Percentiles rank a stretch among this genome's conserved stretches.
These are phyloP conservation scores for Fusarium sulawesiense DNA, from an alignment of 2,329 filamentous ascomycete genomes.

Conservation along the genomic window DNA sequence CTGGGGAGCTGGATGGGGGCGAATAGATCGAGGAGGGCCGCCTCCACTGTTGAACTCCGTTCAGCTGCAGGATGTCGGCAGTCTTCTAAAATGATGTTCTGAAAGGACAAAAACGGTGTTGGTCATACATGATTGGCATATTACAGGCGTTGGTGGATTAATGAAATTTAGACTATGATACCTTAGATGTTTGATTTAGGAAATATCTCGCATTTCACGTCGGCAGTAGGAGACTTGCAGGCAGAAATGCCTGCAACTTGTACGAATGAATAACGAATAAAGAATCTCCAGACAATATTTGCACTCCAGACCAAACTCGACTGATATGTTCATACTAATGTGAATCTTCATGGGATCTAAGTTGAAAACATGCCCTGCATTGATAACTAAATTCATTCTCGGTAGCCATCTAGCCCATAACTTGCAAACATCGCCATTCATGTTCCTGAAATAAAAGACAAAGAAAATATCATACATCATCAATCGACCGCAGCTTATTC, in stretches of 20 bases:
- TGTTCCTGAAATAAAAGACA: not conserved
- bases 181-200: slow-evolving; percentile 46
- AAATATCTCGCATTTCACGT: slow-evolving; percentile 30
- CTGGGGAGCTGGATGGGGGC: slow-evolving; percentile 50
- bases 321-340: too few relatives aligned
- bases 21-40: slow-evolving; percentile 47
- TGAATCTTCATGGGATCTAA: too few relatives aligned
- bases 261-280: slow-evolving; percentile 39
- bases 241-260: slow-evolving; percentile 22
- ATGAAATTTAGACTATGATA: slow-evolving; percentile 48
- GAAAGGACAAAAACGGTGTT: slow-evolving; percentile 9
- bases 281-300: slow-evolving; percentile 19
- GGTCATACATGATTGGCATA: slow-evolving; percentile 23
- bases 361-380: not conserved
- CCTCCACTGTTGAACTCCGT: slow-evolving; percentile 45
- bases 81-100: slow-evolving; percentile 42
- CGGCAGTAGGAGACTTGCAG: slow-evolving; percentile 20
- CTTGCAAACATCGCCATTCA: not conserved
- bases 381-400: not conserved
- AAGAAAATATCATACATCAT: too few relatives aligned
- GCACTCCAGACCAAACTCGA: not conserved
- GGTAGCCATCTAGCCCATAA: too few relatives aligned
- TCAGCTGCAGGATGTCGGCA: slow-evolving; percentile 52
- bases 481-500: not conserved
- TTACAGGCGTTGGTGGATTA: slow-evolving; percentile 43